These are phyloP conservation scores for Aegle marmelos DNA, from an alignment of 345 rosid genomes.

Conservation along the genomic window DNA sequence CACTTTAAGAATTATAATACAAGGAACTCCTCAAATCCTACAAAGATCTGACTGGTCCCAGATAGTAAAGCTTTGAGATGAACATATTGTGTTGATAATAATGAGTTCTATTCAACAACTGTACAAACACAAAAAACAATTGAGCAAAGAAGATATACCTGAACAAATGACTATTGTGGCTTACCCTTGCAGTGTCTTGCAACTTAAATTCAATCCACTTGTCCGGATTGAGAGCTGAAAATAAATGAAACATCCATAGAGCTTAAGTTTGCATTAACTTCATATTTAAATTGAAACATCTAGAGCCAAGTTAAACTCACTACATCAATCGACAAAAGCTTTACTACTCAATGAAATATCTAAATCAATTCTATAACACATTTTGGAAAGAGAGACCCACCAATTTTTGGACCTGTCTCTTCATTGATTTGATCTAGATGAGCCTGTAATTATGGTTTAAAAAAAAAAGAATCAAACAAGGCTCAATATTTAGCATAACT, in stretches of 20 bases:
- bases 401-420: conserved; percentile 54
- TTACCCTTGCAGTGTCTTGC: conserved; percentile 91
- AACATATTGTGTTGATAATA: neutral
- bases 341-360: neutral
- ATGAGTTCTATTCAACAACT: neutral
- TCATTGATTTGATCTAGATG: conserved; percentile 66
- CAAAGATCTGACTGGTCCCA: neutral
- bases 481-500: neutral
- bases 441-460: conserved; percentile 49
- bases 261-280: neutral
- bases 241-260: conserved; percentile 13
- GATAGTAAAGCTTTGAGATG: neutral
- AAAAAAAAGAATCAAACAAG: neutral
- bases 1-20: neutral
- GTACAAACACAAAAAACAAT: neutral
- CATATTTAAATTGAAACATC: neutral
- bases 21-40: neutral
- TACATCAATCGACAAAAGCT: neutral
- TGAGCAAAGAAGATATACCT: conserved; percentile 42
- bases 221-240: conserved; percentile 79
- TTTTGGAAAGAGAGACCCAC: conserved; percentile 30
- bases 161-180: conserved; percentile 83
- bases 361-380: neutral
- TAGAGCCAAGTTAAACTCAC: neutral
- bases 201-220: conserved; percentile 94